Evolutionary conservation across 169 alveolate species (phyloP).

Genomic region (Plasmodium inui): DNA sequence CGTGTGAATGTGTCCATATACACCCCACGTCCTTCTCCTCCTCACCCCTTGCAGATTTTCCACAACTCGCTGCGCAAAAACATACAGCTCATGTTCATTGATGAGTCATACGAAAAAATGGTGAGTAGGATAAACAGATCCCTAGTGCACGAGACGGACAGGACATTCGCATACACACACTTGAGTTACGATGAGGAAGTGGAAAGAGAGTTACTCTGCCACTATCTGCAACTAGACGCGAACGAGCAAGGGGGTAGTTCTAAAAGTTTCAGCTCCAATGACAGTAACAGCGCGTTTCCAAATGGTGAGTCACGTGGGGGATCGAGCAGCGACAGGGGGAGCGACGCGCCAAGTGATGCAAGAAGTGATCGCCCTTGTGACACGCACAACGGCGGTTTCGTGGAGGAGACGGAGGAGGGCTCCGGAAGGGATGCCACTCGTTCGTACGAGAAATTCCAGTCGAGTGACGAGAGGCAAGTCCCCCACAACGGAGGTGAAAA

Average conservation of each 20-base stretch:
- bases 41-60: conserved; percentile 29
- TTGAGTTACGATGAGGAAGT: conserved; percentile 41
- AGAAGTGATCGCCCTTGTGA: not conserved
- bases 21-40: not conserved
- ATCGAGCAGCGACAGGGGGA: not conserved
- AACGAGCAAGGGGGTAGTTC: not conserved
- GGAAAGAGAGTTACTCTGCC: not conserved
- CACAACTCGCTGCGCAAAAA: conserved; percentile 50
- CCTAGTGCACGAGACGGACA: conserved; percentile 34
- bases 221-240: not conserved
- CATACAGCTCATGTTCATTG: conserved; percentile 55
- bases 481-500: not conserved
- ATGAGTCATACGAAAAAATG: conserved; percentile 35
- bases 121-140: conserved; percentile 33
- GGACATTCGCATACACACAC: conserved; percentile 24
- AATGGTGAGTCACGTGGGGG: conserved; percentile 1
- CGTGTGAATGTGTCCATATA: not conserved
- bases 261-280: conserved; percentile 6
- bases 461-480: not conserved
- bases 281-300: conserved; percentile 8
- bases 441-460: not conserved
- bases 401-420: not conserved
- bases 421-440: not conserved
- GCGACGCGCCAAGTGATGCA: not conserved
- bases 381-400: not conserved